phyloP scores from a whole-genome alignment of 371 early-diverging fungal genomes.

The Saksenaea oblongispora region DNA sequence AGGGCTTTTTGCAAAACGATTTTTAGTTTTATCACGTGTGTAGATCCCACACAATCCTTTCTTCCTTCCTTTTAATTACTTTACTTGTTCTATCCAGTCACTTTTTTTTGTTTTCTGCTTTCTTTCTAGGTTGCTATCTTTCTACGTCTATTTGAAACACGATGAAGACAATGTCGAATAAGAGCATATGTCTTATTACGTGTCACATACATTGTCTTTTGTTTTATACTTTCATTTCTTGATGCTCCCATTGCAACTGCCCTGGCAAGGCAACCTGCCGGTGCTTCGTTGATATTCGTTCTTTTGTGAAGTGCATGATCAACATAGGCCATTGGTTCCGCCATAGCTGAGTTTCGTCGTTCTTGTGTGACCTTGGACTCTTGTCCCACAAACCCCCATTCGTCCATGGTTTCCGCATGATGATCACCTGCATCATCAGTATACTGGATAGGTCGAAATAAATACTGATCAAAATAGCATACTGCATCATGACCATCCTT shows the following conservation, averaged over 20 bases:
- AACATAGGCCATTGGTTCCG: constrained; percentile 22
- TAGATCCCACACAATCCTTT: constrained; percentile 8
- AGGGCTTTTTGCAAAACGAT: neutral
- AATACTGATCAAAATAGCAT: constrained; percentile 40
- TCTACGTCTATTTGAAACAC: neutral
- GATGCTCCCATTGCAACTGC: constrained; percentile 29
- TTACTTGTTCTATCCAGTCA: neutral
- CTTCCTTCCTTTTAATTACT: neutral
- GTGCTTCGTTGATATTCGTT: constrained; percentile 29
- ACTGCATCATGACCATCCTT: neutral
- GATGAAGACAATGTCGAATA: constrained; percentile 29
- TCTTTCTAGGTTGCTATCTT: neutral
- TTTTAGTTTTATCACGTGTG: constrained; percentile 1
- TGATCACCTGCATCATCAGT: constrained; percentile 17
- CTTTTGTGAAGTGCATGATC: constrained; percentile 25
- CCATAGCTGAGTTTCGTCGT: constrained; percentile 7
- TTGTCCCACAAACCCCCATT: neutral
- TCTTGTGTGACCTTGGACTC: neutral
- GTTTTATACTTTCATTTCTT: constrained; percentile 10
- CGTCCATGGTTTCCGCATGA: constrained; percentile 1
- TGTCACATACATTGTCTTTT: constrained; percentile 28
- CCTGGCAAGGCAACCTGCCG: constrained; percentile 21
- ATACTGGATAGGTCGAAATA: constrained; percentile 27
- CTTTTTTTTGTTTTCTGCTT: neutral
- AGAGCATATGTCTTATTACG: constrained; percentile 32